Evolutionary conservation across 495 filamentous ascomycete species (phyloP).

Genomic region (Xylaria telfairii): DNA sequence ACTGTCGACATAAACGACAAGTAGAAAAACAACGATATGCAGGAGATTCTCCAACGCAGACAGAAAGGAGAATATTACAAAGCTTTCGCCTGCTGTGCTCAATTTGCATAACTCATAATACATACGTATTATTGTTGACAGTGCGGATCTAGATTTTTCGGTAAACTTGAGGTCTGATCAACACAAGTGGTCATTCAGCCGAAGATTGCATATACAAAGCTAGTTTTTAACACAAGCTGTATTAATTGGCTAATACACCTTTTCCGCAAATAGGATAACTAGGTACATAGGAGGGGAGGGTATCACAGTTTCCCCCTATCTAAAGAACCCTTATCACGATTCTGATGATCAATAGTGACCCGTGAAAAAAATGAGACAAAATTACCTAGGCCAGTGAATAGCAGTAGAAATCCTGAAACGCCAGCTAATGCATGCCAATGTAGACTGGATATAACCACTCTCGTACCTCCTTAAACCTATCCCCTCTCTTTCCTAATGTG

Average conservation of each 20-base stretch:
- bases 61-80: neutral
- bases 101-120: neutral
- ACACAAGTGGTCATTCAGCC: neutral
- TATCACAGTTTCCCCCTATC: constrained; percentile 12
- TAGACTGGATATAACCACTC: constrained; percentile 20
- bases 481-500: constrained; percentile 8
- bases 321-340: constrained; percentile 5
- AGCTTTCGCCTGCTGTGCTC: neutral
- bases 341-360: constrained; percentile 10
- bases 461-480: neutral
- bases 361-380: constrained; percentile 20
- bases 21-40: neutral
- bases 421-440: constrained; percentile 25
- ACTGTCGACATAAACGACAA: neutral
- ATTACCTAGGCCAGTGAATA: constrained; percentile 15
- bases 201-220: neutral
- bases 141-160: neutral
- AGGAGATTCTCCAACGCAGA: neutral
- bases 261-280: neutral
- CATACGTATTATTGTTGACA: neutral
- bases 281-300: constrained; percentile 12
- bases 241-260: neutral
- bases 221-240: neutral
- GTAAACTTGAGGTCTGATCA: neutral
- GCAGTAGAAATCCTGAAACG: constrained; percentile 25